Percentiles rank a stretch among this genome's conserved stretches.
Evolutionary conservation across 2,329 filamentous ascomycete genomes (phyloP).

Genomic region (Cytospora chrysosperma): DNA sequence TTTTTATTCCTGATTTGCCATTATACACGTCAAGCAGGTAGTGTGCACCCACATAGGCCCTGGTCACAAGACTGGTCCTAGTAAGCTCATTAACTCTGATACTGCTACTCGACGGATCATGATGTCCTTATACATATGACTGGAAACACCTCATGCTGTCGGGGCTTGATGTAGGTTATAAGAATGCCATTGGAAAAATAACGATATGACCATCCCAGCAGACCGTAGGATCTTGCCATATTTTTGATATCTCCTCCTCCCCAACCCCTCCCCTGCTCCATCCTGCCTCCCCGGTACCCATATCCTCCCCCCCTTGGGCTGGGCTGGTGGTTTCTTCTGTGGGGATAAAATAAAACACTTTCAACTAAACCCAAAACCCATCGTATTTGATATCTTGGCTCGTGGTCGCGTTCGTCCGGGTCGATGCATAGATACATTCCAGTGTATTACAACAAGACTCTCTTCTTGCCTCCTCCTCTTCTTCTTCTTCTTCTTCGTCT

Average conservation of each 20-base stretch:
- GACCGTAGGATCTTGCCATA: not conserved
- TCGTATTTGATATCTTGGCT: slow-evolving; percentile 21
- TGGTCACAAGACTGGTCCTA: not conserved
- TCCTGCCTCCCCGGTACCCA: not conserved
- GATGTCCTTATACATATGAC: too few species aligned
- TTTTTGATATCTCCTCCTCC: slow-evolving; percentile 1
- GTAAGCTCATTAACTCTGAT: not conserved
- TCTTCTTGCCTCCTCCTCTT: not conserved
- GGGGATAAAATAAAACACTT: not conserved
- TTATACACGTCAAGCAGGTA: not conserved
- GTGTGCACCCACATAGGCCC: too few species aligned
- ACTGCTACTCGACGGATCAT: not conserved
- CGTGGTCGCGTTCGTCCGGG: slow-evolving; percentile 23
- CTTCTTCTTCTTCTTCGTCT: not conserved
- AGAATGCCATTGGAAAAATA: not conserved
- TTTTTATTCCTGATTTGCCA: not conserved
- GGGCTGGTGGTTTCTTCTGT: not conserved
- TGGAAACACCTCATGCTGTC: too few species aligned
- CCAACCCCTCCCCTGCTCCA: not conserved
- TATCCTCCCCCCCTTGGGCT: slow-evolving; percentile 7
- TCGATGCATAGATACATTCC: slow-evolving; percentile 23
- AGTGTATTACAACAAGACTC: slow-evolving; percentile 17
- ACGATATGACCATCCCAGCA: not conserved
- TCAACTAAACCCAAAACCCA: slow-evolving; percentile 6
- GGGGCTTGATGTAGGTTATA: not conserved